Evolutionary conservation across 2,329 filamentous ascomycete genomes (phyloP).

Genomic region (Ceratocystis alfenasii): DNA sequence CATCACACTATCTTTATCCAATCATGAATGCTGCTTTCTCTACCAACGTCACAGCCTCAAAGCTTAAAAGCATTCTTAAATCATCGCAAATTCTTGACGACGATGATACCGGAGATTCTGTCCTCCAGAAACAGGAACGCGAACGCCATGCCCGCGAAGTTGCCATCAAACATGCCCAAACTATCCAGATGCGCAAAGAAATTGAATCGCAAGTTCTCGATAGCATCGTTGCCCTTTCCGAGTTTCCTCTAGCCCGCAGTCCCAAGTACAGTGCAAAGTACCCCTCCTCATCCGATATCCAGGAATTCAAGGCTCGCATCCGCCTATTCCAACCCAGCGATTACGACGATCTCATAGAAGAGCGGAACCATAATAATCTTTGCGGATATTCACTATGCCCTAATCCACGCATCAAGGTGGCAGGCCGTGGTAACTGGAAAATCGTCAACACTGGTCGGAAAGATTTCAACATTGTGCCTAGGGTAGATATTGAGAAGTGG

Average conservation of each 20-base stretch:
- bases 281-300: constrained; percentile 47
- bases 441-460: constrained; percentile 43
- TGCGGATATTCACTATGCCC: constrained; percentile 81
- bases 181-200: constrained; percentile 72
- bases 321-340: constrained; percentile 71
- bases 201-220: constrained; percentile 63
- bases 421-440: constrained; percentile 53
- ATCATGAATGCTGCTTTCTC: constrained; percentile 17
- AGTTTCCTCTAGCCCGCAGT: constrained; percentile 35
- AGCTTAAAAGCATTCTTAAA: constrained; percentile 50
- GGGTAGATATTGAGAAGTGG: constrained; percentile 69
- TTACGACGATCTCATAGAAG: constrained; percentile 77
- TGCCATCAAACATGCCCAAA: constrained; percentile 69
- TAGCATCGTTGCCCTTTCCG: constrained; percentile 59
- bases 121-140: constrained; percentile 3
- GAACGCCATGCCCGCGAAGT: constrained; percentile 41
- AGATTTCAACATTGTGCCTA: constrained; percentile 56
- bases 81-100: constrained; percentile 32
- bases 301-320: constrained; percentile 54
- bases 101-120: constrained; percentile 12
- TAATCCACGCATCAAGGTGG: constrained; percentile 45
- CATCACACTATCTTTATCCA: neutral
- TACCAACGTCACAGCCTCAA: constrained; percentile 16
- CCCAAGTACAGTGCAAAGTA: constrained; percentile 34
- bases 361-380: constrained; percentile 69